Evolutionary conservation across 495 filamentous ascomycete species (phyloP).

Genomic region (Lasiosphaeriaceae sp.): DNA sequence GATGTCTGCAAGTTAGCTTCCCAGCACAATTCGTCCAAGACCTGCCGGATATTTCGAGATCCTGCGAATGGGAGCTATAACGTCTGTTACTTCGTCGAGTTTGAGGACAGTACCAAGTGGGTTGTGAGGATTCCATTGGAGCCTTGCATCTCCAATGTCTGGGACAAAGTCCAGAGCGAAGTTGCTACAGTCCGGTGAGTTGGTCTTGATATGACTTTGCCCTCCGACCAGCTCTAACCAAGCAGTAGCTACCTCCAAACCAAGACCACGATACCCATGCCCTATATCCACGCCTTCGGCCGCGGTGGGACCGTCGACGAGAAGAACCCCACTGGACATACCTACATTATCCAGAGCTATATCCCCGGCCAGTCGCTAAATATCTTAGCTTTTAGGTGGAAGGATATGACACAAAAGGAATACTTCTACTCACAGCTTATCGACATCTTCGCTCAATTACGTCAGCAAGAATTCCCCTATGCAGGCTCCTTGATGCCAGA

Average conservation of each 20-base stretch:
- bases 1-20: constrained; percentile 13
- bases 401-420: background rate
- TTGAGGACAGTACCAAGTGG: constrained; percentile 11
- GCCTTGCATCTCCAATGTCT: constrained; percentile 11
- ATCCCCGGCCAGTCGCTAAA: constrained; percentile 13
- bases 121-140: constrained; percentile 13
- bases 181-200: constrained; percentile 12
- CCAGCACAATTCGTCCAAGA: constrained; percentile 8
- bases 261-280: constrained; percentile 10
- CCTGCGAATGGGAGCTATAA: constrained; percentile 10
- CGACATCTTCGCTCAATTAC: constrained; percentile 11
- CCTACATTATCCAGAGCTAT: constrained; percentile 11
- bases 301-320: constrained; percentile 9
- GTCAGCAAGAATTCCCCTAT: constrained; percentile 10
- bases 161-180: constrained; percentile 14
- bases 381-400: constrained; percentile 9
- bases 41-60: constrained; percentile 13
- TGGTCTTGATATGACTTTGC: constrained; percentile 2
- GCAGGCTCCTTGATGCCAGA: constrained; percentile 14
- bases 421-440: constrained; percentile 12
- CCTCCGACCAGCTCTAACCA: constrained; percentile 6
- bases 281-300: constrained; percentile 11
- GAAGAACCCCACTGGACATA: constrained; percentile 10
- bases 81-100: constrained; percentile 14
- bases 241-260: constrained; percentile 12